Percentiles rank a stretch among this genome's conserved stretches.
Evolutionary conservation across 768 basidiomycete genomes (phyloP).

Genomic region (Lactarius pseudohatsudake): DNA sequence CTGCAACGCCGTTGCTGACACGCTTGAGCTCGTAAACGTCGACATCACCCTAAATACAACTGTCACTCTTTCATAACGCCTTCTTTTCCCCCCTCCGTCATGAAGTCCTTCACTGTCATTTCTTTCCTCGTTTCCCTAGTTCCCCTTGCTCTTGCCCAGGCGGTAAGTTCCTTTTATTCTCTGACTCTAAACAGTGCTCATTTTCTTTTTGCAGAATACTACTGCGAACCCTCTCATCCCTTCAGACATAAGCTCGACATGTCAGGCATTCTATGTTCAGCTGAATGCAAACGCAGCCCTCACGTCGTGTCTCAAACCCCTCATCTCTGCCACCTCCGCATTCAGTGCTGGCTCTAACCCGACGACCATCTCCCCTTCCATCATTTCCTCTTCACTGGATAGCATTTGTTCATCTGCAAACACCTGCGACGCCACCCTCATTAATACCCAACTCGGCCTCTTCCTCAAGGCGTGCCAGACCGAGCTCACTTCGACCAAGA

Average conservation of each 20-base stretch:
- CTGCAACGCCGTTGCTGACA: not conserved
- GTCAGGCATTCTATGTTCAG: constrained; percentile 54
- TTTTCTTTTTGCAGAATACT: constrained; percentile 16
- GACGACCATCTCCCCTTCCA: constrained; percentile 41
- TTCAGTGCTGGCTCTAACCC: constrained; percentile 50
- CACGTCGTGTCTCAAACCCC: constrained; percentile 56
- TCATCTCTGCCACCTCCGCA: constrained; percentile 57
- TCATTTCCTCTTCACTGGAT: constrained; percentile 52
- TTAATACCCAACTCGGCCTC: constrained; percentile 60
- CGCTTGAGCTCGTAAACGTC: constrained; percentile 7
- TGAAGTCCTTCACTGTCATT: constrained; percentile 54
- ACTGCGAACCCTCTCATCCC: constrained; percentile 59
- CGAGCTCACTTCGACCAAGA: constrained; percentile 62
- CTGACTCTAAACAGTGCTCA: constrained; percentile 34
- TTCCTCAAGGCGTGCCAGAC: constrained; percentile 70
- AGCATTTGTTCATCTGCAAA: constrained; percentile 51
- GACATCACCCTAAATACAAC: not conserved
- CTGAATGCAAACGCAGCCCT: constrained; percentile 65
- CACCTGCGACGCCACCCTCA: constrained; percentile 54
- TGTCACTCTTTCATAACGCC: constrained; percentile 17
- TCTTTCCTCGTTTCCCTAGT: constrained; percentile 51
- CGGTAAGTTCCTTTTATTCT: constrained; percentile 20
- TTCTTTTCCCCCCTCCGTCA: constrained; percentile 36
- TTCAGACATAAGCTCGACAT: constrained; percentile 53
- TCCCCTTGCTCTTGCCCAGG: constrained; percentile 48